phyloP scores from a whole-genome alignment of 768 basidiomycete genomes.

The Leccinum sublutescens region DNA sequence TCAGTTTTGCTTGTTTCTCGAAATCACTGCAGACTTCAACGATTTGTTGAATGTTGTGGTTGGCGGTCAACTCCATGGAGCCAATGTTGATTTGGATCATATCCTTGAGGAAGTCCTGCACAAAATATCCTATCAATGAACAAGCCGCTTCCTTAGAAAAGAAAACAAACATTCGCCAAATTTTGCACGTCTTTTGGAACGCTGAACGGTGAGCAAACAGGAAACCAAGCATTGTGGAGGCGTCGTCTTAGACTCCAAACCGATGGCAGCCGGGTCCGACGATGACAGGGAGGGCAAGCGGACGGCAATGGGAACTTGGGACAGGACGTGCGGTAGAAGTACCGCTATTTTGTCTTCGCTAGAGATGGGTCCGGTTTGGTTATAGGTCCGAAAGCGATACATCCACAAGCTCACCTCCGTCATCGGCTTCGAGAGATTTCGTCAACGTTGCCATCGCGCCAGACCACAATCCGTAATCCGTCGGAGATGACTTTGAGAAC shows the following conservation, averaged over 20 bases:
- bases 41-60: slow-evolving; percentile 95
- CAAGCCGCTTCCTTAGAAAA: neutral
- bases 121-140: slow-evolving; percentile 6
- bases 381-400: neutral
- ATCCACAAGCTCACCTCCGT: slow-evolving; percentile 57
- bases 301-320: slow-evolving; percentile 60
- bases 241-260: slow-evolving; percentile 1
- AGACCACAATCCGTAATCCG: slow-evolving; percentile 56
- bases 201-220: slow-evolving; percentile 18
- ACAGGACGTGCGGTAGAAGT: slow-evolving; percentile 55
- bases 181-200: slow-evolving; percentile 96
- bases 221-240: slow-evolving; percentile 12
- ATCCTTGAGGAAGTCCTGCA: slow-evolving; percentile 89
- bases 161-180: slow-evolving; percentile 72
- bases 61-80: slow-evolving; percentile 96
- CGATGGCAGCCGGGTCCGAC: neutral
- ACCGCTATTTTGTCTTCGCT: slow-evolving; percentile 78
- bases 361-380: neutral
- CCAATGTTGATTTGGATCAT: slow-evolving; percentile 99
- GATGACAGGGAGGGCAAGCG: slow-evolving; percentile 4
- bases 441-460: slow-evolving; percentile 58
- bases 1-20: slow-evolving; percentile 93
- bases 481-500: slow-evolving; percentile 18
- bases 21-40: slow-evolving; percentile 97
- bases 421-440: slow-evolving; percentile 74